These are phyloP conservation scores for Pichia sp. DNA, from an alignment of 1,139 yeast genomes.

Conservation along the genomic window DNA sequence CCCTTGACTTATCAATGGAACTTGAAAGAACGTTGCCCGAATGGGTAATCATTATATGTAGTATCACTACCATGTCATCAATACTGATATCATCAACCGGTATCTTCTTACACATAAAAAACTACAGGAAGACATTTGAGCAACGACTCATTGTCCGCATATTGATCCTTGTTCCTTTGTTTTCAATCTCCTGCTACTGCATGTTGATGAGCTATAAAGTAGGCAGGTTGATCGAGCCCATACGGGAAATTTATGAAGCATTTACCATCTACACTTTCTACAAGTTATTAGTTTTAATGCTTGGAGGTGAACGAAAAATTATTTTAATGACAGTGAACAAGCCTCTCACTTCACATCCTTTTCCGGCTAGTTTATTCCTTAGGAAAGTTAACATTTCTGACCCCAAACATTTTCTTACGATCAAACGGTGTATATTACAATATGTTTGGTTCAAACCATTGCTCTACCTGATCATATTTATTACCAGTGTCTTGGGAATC, in stretches of 20 bases:
- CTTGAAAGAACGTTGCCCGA: conserved; percentile 18
- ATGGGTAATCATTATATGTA: conserved; percentile 31
- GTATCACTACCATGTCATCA: conserved; percentile 33
- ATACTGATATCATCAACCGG: conserved; percentile 43
- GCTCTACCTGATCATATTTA: conserved; percentile 53
- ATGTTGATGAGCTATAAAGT: conserved; percentile 46
- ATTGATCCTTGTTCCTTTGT: conserved; percentile 60
- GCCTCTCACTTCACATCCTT: conserved; percentile 69
- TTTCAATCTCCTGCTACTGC: conserved; percentile 51
- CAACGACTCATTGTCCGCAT: conserved; percentile 85
- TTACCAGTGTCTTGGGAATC: conserved; percentile 48
- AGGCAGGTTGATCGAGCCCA: conserved; percentile 58
- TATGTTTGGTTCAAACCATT: conserved; percentile 94
- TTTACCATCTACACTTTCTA: conserved; percentile 93
- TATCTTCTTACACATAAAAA: conserved; percentile 50
- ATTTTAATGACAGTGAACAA: conserved; percentile 69
- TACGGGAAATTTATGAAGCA: conserved; percentile 90
- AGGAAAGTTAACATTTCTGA: conserved; percentile 77
- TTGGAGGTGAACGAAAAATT: conserved; percentile 89
- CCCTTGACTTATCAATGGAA: conserved; percentile 8
- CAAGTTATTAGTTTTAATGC: conserved; percentile 70
- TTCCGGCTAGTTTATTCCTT: conserved; percentile 47
- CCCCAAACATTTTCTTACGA: conserved; percentile 68
- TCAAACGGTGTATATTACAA: conserved; percentile 85
- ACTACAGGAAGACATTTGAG: conserved; percentile 84